Percentiles rank a stretch among this genome's conserved stretches.
Conservation (phyloP, 306 rosid genomes). For the Gastrolobium bilobum region DNA sequence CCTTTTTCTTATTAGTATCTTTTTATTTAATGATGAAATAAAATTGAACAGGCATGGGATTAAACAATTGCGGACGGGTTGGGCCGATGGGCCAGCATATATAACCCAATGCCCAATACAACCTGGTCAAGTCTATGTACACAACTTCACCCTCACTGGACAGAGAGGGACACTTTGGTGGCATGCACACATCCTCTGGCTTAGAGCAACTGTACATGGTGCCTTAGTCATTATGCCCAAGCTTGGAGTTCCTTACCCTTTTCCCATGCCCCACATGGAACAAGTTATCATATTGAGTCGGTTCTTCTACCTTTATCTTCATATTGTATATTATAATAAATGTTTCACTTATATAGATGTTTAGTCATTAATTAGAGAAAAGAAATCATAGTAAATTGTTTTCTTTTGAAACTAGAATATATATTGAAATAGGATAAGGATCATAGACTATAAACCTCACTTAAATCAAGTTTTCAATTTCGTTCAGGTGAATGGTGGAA, state of each 20-base stretch:
- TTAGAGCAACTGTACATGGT: slow-evolving; percentile 85
- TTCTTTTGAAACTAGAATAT: background rate
- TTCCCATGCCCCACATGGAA: slow-evolving; percentile 79
- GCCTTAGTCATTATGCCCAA: slow-evolving; percentile 85
- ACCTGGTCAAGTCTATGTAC: slow-evolving; percentile 65
- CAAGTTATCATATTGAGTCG: slow-evolving; percentile 68
- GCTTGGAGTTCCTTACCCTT: slow-evolving; percentile 91
- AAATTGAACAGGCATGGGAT: slow-evolving; percentile 77
- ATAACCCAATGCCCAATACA: slow-evolving; percentile 94
- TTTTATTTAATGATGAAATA: background rate
- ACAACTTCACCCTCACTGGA: slow-evolving; percentile 87
- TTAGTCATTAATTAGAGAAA: background rate
- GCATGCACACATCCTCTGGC: slow-evolving; percentile 96
- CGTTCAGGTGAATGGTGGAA: slow-evolving; percentile 96
- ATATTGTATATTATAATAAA: background rate
- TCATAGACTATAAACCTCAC: background rate
- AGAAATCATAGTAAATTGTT: background rate
- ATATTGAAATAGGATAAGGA: background rate
- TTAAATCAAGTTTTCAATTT: slow-evolving; percentile 29
- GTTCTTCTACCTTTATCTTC: slow-evolving; percentile 12
- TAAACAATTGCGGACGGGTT: slow-evolving; percentile 76
- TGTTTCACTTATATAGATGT: background rate
- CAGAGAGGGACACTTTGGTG: slow-evolving; percentile 93
- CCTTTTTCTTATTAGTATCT: background rate
- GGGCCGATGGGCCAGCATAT: slow-evolving; percentile 97